phyloP scores from a whole-genome alignment of 139 green algal species.

The Pedinophyceae sp. region DNA sequence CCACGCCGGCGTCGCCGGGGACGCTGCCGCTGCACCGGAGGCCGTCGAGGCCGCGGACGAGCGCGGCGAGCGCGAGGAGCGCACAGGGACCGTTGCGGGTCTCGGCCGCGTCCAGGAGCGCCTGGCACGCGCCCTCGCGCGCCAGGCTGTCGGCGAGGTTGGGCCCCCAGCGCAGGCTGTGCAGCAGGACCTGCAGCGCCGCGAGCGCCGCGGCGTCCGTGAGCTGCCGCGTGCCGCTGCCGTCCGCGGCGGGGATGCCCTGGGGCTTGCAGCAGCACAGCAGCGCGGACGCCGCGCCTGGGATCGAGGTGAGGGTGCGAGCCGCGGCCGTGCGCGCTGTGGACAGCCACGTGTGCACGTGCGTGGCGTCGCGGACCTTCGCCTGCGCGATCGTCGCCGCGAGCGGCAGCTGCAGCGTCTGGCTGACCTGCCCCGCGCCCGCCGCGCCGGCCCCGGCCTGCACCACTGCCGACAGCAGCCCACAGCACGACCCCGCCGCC shows the following conservation, averaged over 20 bases:
- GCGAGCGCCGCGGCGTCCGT: too few relatives aligned
- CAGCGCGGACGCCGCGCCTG: too few relatives aligned
- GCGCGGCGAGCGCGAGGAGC: constrained; percentile 24
- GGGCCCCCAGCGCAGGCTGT: constrained; percentile 15
- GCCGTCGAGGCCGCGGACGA: constrained; percentile 21
- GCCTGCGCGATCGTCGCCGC: not conserved
- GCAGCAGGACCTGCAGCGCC: constrained; percentile 20
- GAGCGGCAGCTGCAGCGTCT: too few relatives aligned
- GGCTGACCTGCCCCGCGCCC: too few relatives aligned
- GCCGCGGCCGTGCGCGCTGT: too few relatives aligned
- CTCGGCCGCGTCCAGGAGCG: not conserved
- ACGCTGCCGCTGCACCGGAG: too few relatives aligned
- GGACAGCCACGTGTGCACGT: too few relatives aligned
- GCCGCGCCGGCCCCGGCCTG: not conserved
- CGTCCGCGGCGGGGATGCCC: too few relatives aligned
- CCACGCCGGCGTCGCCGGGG: not conserved
- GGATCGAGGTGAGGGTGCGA: too few relatives aligned
- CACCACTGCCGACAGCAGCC: not conserved
- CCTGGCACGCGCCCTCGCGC: not conserved
- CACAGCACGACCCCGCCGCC: constrained; percentile 7
- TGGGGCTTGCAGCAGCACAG: too few relatives aligned
- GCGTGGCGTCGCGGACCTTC: too few relatives aligned
- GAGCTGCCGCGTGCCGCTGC: constrained; percentile 32
- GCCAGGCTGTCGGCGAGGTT: constrained; percentile 21
- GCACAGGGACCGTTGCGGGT: constrained; percentile 9